Conservation (phyloP, 169 alveolate genomes). For the Plasmodium chabaudi region DNA sequence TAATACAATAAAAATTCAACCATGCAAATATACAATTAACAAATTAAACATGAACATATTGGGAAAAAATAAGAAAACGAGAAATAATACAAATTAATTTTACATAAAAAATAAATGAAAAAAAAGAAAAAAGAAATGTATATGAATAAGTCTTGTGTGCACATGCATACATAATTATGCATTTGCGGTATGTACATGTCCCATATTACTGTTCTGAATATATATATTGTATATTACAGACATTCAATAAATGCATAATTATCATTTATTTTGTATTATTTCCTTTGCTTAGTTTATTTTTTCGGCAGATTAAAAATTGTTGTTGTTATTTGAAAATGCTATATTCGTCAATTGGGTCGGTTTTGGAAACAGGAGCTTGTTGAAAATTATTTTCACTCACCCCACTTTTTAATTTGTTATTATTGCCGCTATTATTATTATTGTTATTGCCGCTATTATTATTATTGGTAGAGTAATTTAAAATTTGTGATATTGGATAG, state of each 20-base stretch:
- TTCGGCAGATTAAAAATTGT: too few relatives aligned
- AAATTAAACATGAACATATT: neutral
- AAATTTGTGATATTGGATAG: slow-evolving; percentile 61
- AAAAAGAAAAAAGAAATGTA: neutral
- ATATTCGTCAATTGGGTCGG: too few relatives aligned
- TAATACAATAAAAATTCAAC: slow-evolving; percentile 3
- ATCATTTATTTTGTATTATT: too few relatives aligned
- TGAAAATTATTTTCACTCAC: slow-evolving; percentile 5
- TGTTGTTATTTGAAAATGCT: too few relatives aligned
- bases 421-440: too few relatives aligned
- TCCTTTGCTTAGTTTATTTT: too few relatives aligned
- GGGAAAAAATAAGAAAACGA: slow-evolving; percentile 19
- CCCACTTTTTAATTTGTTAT: slow-evolving; percentile 22
- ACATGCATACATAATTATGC: slow-evolving; percentile 7
- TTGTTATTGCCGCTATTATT: neutral
- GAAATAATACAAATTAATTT: slow-evolving; percentile 29
- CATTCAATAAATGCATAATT: too few relatives aligned
- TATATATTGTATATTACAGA: too few relatives aligned
- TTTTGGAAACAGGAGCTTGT: too few relatives aligned
- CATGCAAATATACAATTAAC: slow-evolving; percentile 8
- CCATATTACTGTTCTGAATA: too few relatives aligned
- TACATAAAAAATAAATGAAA: slow-evolving; percentile 31
- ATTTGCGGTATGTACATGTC: neutral
- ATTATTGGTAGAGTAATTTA: slow-evolving; percentile 52
- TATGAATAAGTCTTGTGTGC: slow-evolving; percentile 1